Conservation (phyloP, 495 filamentous ascomycete species). For the Penicillium flavigenum region DNA sequence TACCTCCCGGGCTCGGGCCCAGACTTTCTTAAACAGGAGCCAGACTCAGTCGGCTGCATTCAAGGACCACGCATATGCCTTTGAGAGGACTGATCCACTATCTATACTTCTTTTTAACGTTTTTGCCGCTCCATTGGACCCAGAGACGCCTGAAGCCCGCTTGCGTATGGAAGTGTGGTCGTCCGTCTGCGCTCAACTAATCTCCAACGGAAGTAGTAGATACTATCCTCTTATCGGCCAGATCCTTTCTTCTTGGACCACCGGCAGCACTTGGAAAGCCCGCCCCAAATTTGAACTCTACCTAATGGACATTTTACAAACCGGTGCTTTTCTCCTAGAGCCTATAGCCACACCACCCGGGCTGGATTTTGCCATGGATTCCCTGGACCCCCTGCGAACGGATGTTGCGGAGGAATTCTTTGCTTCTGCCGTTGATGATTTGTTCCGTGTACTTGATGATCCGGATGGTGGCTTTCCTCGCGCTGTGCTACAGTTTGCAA, state of each 20-base stretch:
- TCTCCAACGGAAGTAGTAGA: conserved; percentile 43
- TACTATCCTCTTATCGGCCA: conserved; percentile 44
- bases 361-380: conserved; percentile 42
- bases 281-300: conserved; percentile 87
- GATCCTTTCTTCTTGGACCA: conserved; percentile 77
- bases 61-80: conserved; percentile 55
- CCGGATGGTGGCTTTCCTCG: conserved; percentile 80
- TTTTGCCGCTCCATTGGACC: conserved; percentile 69
- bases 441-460: conserved; percentile 82
- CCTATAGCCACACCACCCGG: conserved; percentile 58
- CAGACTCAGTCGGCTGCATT: conserved; percentile 55
- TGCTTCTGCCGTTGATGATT: conserved; percentile 69
- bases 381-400: conserved; percentile 65
- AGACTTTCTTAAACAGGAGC: conserved; percentile 53
- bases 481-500: conserved; percentile 76
- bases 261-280: conserved; percentile 84
- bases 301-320: conserved; percentile 88
- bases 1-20: conserved; percentile 61
- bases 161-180: conserved; percentile 86
- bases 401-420: conserved; percentile 90
- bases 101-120: conserved; percentile 84
- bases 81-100: conserved; percentile 84
- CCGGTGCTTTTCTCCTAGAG: conserved; percentile 88
- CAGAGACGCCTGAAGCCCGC: conserved; percentile 72
- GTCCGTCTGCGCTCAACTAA: conserved; percentile 75